A percentile compares a stretch with the other conserved stretches of the same genome.
Conservation (phyloP, 306 rosid genomes). For the Lablab purpureus region DNA sequence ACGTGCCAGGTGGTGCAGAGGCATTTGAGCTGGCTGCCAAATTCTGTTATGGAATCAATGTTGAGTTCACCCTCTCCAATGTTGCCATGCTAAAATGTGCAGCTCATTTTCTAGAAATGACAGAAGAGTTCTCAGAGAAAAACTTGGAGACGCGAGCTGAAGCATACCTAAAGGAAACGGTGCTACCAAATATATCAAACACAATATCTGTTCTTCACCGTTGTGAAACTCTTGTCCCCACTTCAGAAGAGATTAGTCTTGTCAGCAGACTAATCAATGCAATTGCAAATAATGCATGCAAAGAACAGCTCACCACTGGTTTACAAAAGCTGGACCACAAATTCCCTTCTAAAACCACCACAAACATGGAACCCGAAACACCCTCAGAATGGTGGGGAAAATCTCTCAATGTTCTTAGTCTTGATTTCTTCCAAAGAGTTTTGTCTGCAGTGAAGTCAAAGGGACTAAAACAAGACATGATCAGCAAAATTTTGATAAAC, state of each 20-base stretch:
- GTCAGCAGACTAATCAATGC: conserved; percentile 81
- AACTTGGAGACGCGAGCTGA: conserved; percentile 75
- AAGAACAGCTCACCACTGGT: conserved; percentile 92
- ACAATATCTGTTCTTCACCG: conserved; percentile 90
- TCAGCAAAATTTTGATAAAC: conserved; percentile 86
- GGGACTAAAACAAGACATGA: conserved; percentile 93
- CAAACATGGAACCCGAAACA: conserved; percentile 75
- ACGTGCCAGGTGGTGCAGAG: conserved; percentile 87
- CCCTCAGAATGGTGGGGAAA: conserved; percentile 99
- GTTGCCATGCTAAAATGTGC: conserved; percentile 80
- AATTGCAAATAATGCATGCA: conserved; percentile 87
- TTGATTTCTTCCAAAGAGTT: conserved; percentile 86
- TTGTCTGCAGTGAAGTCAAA: conserved; percentile 80
- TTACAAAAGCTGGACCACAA: conserved; percentile 84
- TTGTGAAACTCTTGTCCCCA: conserved; percentile 79
- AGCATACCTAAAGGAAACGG: conserved; percentile 72
- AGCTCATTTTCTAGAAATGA: conserved; percentile 85
- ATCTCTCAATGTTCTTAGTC: conserved; percentile 69
- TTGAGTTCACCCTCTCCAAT: conserved; percentile 80
- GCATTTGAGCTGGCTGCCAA: conserved; percentile 94
- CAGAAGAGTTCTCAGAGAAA: conserved; percentile 84
- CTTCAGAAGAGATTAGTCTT: conserved; percentile 80
- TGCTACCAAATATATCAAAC: conserved; percentile 69
- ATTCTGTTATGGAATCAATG: conserved; percentile 81
- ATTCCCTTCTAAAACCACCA: conserved; percentile 61